phyloP scores from a whole-genome alignment of 2,329 filamentous ascomycete species.

The Paraphoma sp. region DNA sequence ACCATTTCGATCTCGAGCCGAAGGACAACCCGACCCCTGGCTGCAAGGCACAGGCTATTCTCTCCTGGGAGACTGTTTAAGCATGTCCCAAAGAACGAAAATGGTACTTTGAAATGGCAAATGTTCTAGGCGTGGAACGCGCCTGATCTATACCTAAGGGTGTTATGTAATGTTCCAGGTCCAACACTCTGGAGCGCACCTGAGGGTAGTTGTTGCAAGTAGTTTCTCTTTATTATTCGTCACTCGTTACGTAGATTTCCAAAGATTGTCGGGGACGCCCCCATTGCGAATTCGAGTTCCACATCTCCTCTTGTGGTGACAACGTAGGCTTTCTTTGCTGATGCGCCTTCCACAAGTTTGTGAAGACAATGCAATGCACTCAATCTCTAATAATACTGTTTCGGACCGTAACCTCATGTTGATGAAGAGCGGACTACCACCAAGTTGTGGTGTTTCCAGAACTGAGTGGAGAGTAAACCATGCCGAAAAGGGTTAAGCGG shows the following conservation, averaged over 20 bases:
- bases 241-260: constrained; percentile 1
- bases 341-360: too few species aligned
- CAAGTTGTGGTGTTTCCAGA: too few species aligned
- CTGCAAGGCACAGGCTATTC: constrained; percentile 8
- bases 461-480: too few species aligned
- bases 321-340: too few species aligned
- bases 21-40: constrained; percentile 1
- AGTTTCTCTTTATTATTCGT: background rate
- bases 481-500: too few species aligned
- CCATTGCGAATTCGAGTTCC: background rate
- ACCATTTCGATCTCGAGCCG: constrained; percentile 10
- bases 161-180: background rate
- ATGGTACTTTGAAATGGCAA: too few species aligned
- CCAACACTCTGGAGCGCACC: background rate
- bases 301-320: background rate
- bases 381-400: too few species aligned
- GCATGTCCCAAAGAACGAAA: background rate
- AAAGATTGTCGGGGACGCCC: constrained; percentile 3
- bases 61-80: constrained; percentile 5
- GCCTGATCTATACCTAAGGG: too few species aligned
- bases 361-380: too few species aligned
- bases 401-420: too few species aligned
- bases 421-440: too few species aligned
- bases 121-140: too few species aligned
- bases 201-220: background rate